Base-by-base conservation (phyloP, 2,329 filamentous ascomycete species). In the Ceratocystis harringtonii region DNA sequence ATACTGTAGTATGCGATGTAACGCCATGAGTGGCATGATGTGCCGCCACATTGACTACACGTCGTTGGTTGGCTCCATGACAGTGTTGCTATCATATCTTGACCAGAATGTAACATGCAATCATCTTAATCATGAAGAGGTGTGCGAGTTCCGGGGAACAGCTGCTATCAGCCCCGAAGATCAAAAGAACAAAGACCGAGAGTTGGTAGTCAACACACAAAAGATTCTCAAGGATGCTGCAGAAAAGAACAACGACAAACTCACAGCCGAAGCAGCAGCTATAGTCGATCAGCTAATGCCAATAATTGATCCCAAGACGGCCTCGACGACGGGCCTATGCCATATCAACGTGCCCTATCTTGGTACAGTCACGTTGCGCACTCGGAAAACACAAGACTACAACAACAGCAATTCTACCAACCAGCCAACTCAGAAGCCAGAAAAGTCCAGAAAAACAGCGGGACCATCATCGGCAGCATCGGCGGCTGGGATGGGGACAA, bases 21-120 rank as follows among this genome's bases (percentile, higher is more conserved):
- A 77, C 1, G 75, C 76, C 0, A 75, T 74, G 58, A 72, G 72
- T 2, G 71, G 73, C 0, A 69, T 80, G 1, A 78, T 77, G 52
- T 76, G 73, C 48, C 78, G 80, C 0, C 78, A 80, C 60, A 74
- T 78, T 19, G 80, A 83, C 70, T 83, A 81, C 68, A 75, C 79
- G 1, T 77, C 78, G 0, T 74, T 83, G 3, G 78, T 82, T 1
- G 80, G 79, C 0, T 76, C 77, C 44, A 78, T 80, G 73, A 78
- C 79, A 0, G 72, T 83, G 2, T 74, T 81, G 30, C 72, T 83
- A 0, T 78, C 78, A 0, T 79, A 83, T 68, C 74, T 83, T 1
- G 76, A 77, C 12, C 75, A 71, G 32, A 69, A 64, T 22, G 6
- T n/a, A 12, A 36, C 58, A 7, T 30, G 15, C 15, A 32, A 60